These are phyloP conservation scores for Gentiana macrophylla DNA, from an alignment of 257 asterid species.

Conservation along the genomic window DNA sequence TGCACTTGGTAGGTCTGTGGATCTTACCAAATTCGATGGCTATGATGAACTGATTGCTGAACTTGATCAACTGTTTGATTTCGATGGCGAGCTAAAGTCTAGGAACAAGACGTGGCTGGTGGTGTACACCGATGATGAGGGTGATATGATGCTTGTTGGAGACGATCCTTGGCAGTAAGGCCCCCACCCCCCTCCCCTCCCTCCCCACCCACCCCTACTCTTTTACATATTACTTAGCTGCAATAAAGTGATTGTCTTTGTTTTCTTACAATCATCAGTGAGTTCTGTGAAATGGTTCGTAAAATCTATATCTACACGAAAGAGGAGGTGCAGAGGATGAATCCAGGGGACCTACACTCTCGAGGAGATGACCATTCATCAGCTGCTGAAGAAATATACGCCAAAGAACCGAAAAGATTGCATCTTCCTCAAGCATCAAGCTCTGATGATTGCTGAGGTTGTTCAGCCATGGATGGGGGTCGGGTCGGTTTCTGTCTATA, in stretches of 20 bases:
- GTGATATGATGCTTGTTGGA: slow-evolving; percentile 98
- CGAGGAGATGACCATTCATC: slow-evolving; percentile 63
- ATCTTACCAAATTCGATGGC: slow-evolving; percentile 65
- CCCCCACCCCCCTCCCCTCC: too few species aligned
- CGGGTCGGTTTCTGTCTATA: too few species aligned
- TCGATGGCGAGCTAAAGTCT: slow-evolving; percentile 65
- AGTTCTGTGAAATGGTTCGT: slow-evolving; percentile 77
- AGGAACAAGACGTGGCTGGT: slow-evolving; percentile 67
- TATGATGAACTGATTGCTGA: slow-evolving; percentile 61
- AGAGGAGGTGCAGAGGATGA: slow-evolving; percentile 77
- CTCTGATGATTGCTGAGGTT: slow-evolving; percentile 32
- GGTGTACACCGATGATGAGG: slow-evolving; percentile 88
- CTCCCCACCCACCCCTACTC: too few species aligned
- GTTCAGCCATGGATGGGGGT: background rate
- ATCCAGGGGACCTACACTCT: slow-evolving; percentile 50
- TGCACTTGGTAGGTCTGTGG: slow-evolving; percentile 94
- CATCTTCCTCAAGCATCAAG: slow-evolving; percentile 35
- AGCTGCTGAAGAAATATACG: slow-evolving; percentile 47
- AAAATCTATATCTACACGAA: slow-evolving; percentile 68
- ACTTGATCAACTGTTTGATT: slow-evolving; percentile 67
- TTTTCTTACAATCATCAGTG: slow-evolving; percentile 32
- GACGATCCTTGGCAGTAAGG: slow-evolving; percentile 97
- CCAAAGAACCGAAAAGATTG: slow-evolving; percentile 51
- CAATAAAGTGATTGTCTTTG: background rate
- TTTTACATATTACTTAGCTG: background rate